A percentile compares a stretch with the other conserved stretches of the same genome.
These are phyloP conservation scores for Thermothelomyces thermophilus DNA, from an alignment of 2,329 filamentous ascomycete species.

Conservation along the genomic window DNA sequence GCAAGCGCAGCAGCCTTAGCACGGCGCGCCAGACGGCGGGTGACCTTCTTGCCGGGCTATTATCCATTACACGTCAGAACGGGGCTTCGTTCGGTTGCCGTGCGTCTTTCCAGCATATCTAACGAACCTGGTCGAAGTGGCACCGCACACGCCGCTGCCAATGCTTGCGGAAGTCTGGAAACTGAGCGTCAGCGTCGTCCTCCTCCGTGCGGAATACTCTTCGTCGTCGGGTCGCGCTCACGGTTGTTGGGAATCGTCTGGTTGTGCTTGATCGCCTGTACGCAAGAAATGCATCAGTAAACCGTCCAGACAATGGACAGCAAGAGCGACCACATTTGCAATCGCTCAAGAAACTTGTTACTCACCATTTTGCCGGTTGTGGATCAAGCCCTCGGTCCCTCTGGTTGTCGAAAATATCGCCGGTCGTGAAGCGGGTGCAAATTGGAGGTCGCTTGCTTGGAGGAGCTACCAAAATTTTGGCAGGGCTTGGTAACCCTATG, in stretches of 20 bases:
- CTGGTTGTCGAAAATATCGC: constrained; percentile 29
- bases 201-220: constrained; percentile 15
- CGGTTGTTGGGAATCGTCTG: constrained; percentile 96
- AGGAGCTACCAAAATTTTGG: constrained; percentile 33
- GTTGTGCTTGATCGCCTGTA: constrained; percentile 98
- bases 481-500: constrained; percentile 41
- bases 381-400: constrained; percentile 39
- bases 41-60: constrained; percentile 92
- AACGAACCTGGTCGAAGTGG: constrained; percentile 94
- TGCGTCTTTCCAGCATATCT: constrained; percentile 23
- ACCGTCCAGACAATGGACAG: constrained; percentile 22
- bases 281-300: constrained; percentile 24
- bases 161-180: constrained; percentile 95
- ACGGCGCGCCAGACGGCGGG: constrained; percentile 83
- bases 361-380: constrained; percentile 50
- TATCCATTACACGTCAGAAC: constrained; percentile 31
- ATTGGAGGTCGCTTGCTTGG: constrained; percentile 30
- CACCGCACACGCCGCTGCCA: constrained; percentile 98
- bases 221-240: constrained; percentile 43
- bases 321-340: constrained; percentile 14
- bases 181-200: constrained; percentile 35
- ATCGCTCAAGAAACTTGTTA: constrained; percentile 18
- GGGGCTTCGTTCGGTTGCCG: constrained; percentile 20
- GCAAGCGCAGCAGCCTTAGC: constrained; percentile 93
- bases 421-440: constrained; percentile 33